phyloP scores from a whole-genome alignment of 805 yeast species.

The Saturnispora silvae region DNA sequence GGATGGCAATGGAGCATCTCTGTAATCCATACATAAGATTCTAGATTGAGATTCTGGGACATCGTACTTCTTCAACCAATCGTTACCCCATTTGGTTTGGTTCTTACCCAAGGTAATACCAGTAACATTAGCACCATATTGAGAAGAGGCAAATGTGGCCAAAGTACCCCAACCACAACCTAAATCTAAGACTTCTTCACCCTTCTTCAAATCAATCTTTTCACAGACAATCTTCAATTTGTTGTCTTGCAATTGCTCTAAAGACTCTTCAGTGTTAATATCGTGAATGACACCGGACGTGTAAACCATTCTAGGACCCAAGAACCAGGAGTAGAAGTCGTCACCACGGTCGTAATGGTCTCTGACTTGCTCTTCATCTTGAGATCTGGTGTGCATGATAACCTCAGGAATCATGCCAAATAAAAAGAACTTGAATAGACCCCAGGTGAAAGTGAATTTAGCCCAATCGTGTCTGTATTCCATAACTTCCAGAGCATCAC shows the following conservation, averaged over 20 bases:
- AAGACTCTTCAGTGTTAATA: constrained; percentile 57
- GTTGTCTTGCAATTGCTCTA: constrained; percentile 80
- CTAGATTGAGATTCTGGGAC: constrained; percentile 57
- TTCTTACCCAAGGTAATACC: constrained; percentile 85
- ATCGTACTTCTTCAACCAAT: constrained; percentile 56
- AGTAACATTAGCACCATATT: constrained; percentile 77
- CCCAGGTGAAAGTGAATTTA: constrained; percentile 62
- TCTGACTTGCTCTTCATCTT: constrained; percentile 93
- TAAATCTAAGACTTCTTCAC: constrained; percentile 69
- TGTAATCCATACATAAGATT: constrained; percentile 76
- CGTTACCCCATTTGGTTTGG: constrained; percentile 86
- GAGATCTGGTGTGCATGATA: constrained; percentile 82
- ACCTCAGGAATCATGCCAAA: constrained; percentile 90
- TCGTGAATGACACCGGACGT: constrained; percentile 79
- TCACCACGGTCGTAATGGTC: constrained; percentile 96
- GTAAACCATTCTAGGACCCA: constrained; percentile 91
- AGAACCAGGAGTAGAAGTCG: constrained; percentile 87
- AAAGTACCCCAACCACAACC: constrained; percentile 98
- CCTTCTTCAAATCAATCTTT: constrained; percentile 62
- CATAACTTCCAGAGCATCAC: constrained; percentile 73
- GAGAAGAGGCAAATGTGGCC: constrained; percentile 71
- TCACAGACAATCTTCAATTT: constrained; percentile 81
- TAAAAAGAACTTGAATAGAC: constrained; percentile 69
- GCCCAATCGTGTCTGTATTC: constrained; percentile 93
- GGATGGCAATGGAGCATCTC: constrained; percentile 75